Conservation (phyloP, 768 basidiomycete genomes). For the Boletus rufocinnamomeus region DNA sequence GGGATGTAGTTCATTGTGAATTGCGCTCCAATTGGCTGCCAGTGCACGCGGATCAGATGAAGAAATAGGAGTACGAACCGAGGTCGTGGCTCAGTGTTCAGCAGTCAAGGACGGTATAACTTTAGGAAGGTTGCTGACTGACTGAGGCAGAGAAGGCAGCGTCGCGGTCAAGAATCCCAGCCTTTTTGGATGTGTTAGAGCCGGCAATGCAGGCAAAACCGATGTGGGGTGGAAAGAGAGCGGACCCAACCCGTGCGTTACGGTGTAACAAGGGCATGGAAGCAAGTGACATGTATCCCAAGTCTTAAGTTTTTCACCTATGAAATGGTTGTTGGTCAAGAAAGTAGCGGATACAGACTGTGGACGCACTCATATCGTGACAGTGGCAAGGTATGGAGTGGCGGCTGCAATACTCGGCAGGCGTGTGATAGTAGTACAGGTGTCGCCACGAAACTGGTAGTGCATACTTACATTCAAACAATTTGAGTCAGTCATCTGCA, state of each 20-base stretch:
- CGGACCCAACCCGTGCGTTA: not conserved
- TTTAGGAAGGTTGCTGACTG: not conserved
- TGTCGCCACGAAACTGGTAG: constrained; percentile 7
- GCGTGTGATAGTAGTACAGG: constrained; percentile 19
- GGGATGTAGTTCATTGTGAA: constrained; percentile 11
- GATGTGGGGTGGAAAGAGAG: not conserved
- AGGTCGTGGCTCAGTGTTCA: constrained; percentile 8
- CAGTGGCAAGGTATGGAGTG: not conserved
- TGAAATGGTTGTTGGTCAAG: not conserved
- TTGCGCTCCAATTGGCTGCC: not conserved
- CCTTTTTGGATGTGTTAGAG: not conserved
- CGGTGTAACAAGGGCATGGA: not conserved
- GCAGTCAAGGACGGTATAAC: not conserved
- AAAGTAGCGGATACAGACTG: not conserved
- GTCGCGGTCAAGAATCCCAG: not conserved
- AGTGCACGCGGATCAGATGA: constrained; percentile 19
- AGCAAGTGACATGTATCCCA: not conserved
- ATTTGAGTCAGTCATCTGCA: constrained; percentile 1
- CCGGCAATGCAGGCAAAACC: not conserved
- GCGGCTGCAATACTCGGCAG: not conserved
- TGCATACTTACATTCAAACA: constrained; percentile 12
- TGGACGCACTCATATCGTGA: not conserved
- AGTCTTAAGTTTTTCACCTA: not conserved
- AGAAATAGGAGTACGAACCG: constrained; percentile 19
- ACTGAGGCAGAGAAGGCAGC: not conserved